Conservation (phyloP, 148 eudicot genomes). For the Heliamphora exappendiculata region DNA sequence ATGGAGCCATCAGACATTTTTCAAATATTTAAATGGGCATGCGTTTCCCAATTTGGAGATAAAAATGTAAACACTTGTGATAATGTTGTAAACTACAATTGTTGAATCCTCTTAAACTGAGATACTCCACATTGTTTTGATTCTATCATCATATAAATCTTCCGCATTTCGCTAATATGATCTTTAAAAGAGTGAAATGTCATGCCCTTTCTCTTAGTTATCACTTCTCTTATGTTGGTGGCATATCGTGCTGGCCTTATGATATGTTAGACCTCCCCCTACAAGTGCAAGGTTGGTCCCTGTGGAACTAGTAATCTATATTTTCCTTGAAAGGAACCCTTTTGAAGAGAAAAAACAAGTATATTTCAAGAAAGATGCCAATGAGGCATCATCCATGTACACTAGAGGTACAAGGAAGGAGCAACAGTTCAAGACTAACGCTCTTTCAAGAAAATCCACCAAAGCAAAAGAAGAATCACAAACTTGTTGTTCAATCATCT, state of each 20-base stretch:
- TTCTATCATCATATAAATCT: neutral
- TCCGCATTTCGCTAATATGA: neutral
- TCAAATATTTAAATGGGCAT: too few species aligned
- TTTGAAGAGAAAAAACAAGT: neutral
- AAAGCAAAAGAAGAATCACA: conserved; percentile 3
- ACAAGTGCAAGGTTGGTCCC: too few species aligned
- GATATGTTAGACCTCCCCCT: too few species aligned
- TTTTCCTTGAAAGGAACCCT: too few species aligned
- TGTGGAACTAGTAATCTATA: too few species aligned
- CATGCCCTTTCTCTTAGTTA: neutral
- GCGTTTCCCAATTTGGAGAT: conserved; percentile 2
- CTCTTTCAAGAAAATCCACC: neutral
- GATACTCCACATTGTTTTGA: neutral
- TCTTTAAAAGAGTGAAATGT: neutral
- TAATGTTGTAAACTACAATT: neutral
- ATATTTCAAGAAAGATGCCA: neutral
- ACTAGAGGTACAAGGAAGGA: neutral
- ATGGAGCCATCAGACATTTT: too few species aligned
- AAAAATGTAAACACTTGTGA: too few species aligned
- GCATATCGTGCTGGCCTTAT: too few species aligned
- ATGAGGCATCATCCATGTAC: neutral
- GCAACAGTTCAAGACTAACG: neutral
- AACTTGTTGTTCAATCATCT: neutral
- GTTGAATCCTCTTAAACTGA: neutral
- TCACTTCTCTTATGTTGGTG: neutral